phyloP scores from a whole-genome alignment of 192 early-diverging fungal species.

The Backusella liffmaniae region DNA sequence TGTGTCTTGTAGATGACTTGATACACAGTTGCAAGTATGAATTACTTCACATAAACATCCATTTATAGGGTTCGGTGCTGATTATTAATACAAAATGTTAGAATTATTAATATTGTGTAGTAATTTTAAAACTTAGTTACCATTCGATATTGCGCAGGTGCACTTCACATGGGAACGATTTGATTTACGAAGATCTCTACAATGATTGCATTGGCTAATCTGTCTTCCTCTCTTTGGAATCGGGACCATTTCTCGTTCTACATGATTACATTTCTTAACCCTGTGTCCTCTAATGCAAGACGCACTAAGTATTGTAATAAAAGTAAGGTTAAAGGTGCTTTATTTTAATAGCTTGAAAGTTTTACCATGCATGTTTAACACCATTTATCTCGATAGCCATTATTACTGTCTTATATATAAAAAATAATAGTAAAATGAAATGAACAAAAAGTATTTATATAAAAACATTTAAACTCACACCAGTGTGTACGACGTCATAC shows the following conservation, averaged over 20 bases:
- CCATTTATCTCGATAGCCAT: slow-evolving; percentile 31
- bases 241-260: slow-evolving; percentile 55
- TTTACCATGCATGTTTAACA: slow-evolving; percentile 48
- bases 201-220: slow-evolving; percentile 68
- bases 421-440: not conserved
- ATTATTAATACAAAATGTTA: not conserved
- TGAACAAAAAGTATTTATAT: not conserved
- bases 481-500: not conserved
- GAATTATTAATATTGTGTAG: not conserved
- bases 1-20: slow-evolving; percentile 21
- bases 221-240: slow-evolving; percentile 72
- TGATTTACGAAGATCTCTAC: slow-evolving; percentile 65
- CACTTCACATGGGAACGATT: slow-evolving; percentile 71
- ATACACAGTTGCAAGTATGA: slow-evolving; percentile 28
- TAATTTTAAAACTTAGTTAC: slow-evolving; percentile 10
- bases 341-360: not conserved
- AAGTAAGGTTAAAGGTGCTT: not conserved
- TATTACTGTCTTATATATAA: not conserved
- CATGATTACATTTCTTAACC: slow-evolving; percentile 51
- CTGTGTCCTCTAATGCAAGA: slow-evolving; percentile 60
- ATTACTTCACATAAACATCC: slow-evolving; percentile 33
- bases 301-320: slow-evolving; percentile 28
- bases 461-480: not conserved
- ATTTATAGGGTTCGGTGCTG: slow-evolving; percentile 38
- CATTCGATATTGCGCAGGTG: slow-evolving; percentile 47